These are phyloP conservation scores for Wickerhamomyces sp. DNA, from an alignment of 1,139 yeast genomes.

Conservation along the genomic window DNA sequence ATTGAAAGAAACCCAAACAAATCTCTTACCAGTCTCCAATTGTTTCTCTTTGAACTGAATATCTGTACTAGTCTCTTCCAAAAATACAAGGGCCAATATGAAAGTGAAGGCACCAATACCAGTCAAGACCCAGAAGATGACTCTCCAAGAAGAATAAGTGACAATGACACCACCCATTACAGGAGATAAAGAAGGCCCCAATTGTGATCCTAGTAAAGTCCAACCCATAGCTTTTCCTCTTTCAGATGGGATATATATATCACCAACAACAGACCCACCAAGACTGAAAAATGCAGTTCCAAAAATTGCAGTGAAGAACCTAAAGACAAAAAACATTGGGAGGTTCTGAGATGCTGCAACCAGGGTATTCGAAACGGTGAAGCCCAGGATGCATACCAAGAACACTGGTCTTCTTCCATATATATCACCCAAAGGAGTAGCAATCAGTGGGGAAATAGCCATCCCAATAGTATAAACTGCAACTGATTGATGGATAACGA, in stretches of 20 bases:
- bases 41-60: slow-evolving; percentile 23
- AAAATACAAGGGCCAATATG: slow-evolving; percentile 28
- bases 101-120: slow-evolving; percentile 34
- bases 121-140: slow-evolving; percentile 41
- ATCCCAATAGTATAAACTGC: slow-evolving; percentile 45
- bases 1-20: slow-evolving; percentile 38
- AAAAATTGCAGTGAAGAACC: slow-evolving; percentile 42
- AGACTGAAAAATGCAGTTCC: slow-evolving; percentile 49
- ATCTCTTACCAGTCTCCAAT: slow-evolving; percentile 24
- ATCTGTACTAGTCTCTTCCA: slow-evolving; percentile 39
- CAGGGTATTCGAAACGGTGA: slow-evolving; percentile 32
- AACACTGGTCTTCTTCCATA: slow-evolving; percentile 45
- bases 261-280: slow-evolving; percentile 43
- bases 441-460: slow-evolving; percentile 45
- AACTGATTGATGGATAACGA: slow-evolving; percentile 42
- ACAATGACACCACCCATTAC: slow-evolving; percentile 43
- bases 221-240: slow-evolving; percentile 45
- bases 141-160: slow-evolving; percentile 48
- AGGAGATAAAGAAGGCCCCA: slow-evolving; percentile 47
- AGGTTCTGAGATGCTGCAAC: slow-evolving; percentile 43
- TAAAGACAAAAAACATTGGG: slow-evolving; percentile 44
- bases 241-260: slow-evolving; percentile 40
- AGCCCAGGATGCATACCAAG: slow-evolving; percentile 32
- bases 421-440: slow-evolving; percentile 44
- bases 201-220: slow-evolving; percentile 39